Base-by-base conservation (phyloP, 2,329 filamentous ascomycete species). In the Elsinoe fawcettii region DNA sequence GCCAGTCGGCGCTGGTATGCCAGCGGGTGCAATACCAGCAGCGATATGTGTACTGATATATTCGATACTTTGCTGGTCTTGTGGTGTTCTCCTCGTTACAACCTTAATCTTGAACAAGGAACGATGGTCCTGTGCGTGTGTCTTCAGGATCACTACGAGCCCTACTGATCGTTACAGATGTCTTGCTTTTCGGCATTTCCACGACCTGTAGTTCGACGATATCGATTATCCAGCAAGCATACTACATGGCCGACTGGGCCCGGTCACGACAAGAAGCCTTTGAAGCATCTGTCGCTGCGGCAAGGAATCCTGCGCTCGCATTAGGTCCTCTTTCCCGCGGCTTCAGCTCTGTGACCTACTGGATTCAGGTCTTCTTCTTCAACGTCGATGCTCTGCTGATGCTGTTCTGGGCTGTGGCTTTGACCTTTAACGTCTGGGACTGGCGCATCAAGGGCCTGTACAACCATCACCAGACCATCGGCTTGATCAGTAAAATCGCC, bases 281-380 rank as follows among this genome's bases (percentile, higher is more conserved):
- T 16, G 51, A 60, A 32, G 56, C 59, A 12, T 58, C 60, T 0
- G 41, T 58, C 11, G 46, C 37, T 8, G 57, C 55, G 1, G 41
- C 58, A 16, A 56, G 57, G 11, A 55, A 61, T 6, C 61, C 61
- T 5, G 59, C 47, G 9, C 54, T 62, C 4, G 61, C 60, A 9
- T 16, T 62, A 25, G 62, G 62, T 16, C 62, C 62, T 20, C 44
- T 62, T n/a, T 60, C 61, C 6, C 18, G 43, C 16, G 62, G 62
- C 16, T 59, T 62, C 41, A 59, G 56, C 47, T 58, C 60, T 20
- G 57, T 60, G 2, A 53, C 61, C 9, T 63, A 58, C 23, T 63
- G 62, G 62, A 59, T 60, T 5, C 60, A 61, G 2, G 22, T 60
- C n/a, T 62, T 61, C 32, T 58, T 59, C 36, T 61, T 59, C 39